Conservation (phyloP, 805 yeast genomes). For the Candida loeiensis region DNA sequence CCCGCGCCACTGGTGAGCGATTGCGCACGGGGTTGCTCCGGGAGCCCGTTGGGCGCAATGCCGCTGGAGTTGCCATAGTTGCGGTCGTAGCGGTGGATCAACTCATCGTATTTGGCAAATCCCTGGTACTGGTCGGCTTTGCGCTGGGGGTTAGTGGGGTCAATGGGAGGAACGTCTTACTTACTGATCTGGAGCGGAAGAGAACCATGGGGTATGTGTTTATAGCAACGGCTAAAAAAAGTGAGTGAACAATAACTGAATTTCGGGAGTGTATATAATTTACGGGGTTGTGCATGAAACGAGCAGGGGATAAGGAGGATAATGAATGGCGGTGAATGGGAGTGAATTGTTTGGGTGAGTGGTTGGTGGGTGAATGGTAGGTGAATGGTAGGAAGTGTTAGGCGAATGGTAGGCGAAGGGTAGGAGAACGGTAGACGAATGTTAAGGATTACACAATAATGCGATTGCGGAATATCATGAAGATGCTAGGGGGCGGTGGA, state of each 20-base stretch:
- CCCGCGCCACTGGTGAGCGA: constrained; percentile 31
- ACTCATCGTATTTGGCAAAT: constrained; percentile 31
- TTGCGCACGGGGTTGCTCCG: constrained; percentile 8
- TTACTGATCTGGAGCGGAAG: constrained; percentile 6
- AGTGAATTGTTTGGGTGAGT: too few relatives aligned
- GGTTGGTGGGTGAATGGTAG: too few relatives aligned
- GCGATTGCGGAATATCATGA: too few relatives aligned
- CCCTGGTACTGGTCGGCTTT: constrained; percentile 28
- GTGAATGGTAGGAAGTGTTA: too few relatives aligned
- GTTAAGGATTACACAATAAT: too few relatives aligned
- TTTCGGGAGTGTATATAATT: not conserved
- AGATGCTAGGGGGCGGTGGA: too few relatives aligned
- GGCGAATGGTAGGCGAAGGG: too few relatives aligned
- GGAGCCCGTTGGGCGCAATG: constrained; percentile 15
- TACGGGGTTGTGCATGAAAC: not conserved
- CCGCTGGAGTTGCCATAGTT: constrained; percentile 7
- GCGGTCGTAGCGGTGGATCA: constrained; percentile 19
- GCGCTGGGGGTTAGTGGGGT: constrained; percentile 12
- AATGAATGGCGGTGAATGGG: not conserved
- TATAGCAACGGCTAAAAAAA: not conserved
- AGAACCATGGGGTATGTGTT: constrained; percentile 4
- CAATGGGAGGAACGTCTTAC: not conserved
- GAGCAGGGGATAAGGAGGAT: not conserved
- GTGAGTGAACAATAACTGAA: not conserved
- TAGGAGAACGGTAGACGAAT: too few relatives aligned